Evolutionary conservation across 352 stramenopile genomes (phyloP).

Genomic region (Nothophytophthora sp.): DNA sequence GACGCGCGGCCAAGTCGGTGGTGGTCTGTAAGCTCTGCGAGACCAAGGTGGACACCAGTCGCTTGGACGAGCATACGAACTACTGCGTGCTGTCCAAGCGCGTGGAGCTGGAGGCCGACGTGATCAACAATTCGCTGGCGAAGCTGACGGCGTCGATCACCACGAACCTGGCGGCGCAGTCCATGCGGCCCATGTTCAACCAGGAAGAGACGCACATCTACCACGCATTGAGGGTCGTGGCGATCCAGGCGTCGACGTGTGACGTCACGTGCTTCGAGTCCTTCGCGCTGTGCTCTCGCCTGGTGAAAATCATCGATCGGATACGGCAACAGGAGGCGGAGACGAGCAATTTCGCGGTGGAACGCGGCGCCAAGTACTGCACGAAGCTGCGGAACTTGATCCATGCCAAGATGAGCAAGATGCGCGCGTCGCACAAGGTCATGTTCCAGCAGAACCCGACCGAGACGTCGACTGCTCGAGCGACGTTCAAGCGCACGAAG

Average conservation of each 20-base stretch:
- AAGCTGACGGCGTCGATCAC: slow-evolving; percentile 64
- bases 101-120: slow-evolving; percentile 74
- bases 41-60: slow-evolving; percentile 62
- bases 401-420: slow-evolving; percentile 89
- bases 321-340: slow-evolving; percentile 62
- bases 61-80: slow-evolving; percentile 75
- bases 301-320: slow-evolving; percentile 80
- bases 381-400: slow-evolving; percentile 66
- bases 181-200: slow-evolving; percentile 44
- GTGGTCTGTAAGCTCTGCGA: slow-evolving; percentile 87
- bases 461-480: slow-evolving; percentile 45
- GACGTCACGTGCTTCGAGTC: slow-evolving; percentile 76
- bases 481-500: slow-evolving; percentile 74
- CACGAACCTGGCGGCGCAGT: slow-evolving; percentile 43
- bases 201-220: slow-evolving; percentile 70
- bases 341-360: slow-evolving; percentile 41
- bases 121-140: slow-evolving; percentile 68
- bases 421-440: slow-evolving; percentile 80
- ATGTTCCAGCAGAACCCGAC: slow-evolving; percentile 58
- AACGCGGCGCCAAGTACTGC: slow-evolving; percentile 63
- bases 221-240: slow-evolving; percentile 64
- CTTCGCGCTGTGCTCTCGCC: slow-evolving; percentile 71
- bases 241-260: slow-evolving; percentile 73
- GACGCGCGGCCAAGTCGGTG: slow-evolving; percentile 32
- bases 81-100: slow-evolving; percentile 80